Evolutionary conservation across 345 rosid genomes (phyloP).

Genomic region (Garcia nutans): DNA sequence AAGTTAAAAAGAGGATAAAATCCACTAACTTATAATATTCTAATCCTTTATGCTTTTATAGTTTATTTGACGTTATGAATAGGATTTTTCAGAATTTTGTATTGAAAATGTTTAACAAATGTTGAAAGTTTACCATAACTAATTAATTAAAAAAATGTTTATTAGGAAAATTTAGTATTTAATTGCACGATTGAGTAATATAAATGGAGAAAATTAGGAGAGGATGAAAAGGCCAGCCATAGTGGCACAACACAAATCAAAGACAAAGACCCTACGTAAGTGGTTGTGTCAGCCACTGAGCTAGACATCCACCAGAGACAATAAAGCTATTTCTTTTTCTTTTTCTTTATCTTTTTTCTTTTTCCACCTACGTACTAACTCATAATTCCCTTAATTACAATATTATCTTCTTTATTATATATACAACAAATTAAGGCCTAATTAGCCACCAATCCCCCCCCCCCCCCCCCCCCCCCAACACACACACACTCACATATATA

Average conservation of each 20-base stretch:
- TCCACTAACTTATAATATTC: background rate
- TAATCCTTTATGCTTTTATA: background rate
- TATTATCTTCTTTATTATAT: no score
- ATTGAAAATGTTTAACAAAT: background rate
- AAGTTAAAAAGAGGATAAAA: conserved; percentile 2
- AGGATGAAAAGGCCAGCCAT: background rate
- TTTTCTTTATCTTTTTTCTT: background rate
- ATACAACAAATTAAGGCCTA: background rate
- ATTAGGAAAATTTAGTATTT: background rate
- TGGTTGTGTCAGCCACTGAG: conserved; percentile 21
- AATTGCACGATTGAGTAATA: background rate
- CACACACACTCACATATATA: no score
- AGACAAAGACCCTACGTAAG: conserved; percentile 15
- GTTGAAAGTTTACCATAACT: background rate
- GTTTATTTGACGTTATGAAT: no score
- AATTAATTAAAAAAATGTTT: background rate
- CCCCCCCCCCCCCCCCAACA: no score
- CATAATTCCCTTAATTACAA: no score
- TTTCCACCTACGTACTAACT: background rate
- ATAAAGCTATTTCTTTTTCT: background rate
- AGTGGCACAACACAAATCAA: background rate
- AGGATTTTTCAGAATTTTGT: no score
- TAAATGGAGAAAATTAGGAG: background rate
- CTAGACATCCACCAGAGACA: conserved; percentile 7
- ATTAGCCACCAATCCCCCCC: no score